phyloP scores from a whole-genome alignment of 1,284 basidiomycete genomes.

The Trichosporon sp. region DNA sequence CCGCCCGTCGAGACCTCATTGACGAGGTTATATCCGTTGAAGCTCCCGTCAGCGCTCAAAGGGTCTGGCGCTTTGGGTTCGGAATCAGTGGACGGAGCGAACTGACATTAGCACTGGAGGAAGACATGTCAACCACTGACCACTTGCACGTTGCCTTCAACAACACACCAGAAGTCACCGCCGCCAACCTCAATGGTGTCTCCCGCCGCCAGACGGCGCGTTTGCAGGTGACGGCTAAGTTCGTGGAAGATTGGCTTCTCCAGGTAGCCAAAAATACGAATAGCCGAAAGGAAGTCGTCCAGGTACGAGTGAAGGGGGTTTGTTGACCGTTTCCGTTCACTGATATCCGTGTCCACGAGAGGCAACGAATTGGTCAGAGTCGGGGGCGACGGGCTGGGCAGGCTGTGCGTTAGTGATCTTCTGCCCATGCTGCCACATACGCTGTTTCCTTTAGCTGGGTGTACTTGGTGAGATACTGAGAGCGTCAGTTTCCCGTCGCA shows the following conservation, averaged over 20 bases:
- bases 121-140: slow-evolving; percentile 22
- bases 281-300: slow-evolving; percentile 89
- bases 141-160: slow-evolving; percentile 68
- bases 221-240: slow-evolving; percentile 86
- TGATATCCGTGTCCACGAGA: slow-evolving; percentile 53
- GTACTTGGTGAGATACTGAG: slow-evolving; percentile 51
- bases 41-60: slow-evolving; percentile 36
- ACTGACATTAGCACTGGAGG: slow-evolving; percentile 44
- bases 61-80: slow-evolving; percentile 24
- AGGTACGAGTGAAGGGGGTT: slow-evolving; percentile 83
- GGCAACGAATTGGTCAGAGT: slow-evolving; percentile 33
- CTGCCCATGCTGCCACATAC: slow-evolving; percentile 24
- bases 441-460: slow-evolving; percentile 81
- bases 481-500: slow-evolving; percentile 47
- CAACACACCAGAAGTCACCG: slow-evolving; percentile 91
- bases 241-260: slow-evolving; percentile 96
- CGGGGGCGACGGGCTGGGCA: slow-evolving; percentile 37
- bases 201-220: slow-evolving; percentile 77
- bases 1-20: slow-evolving; percentile 94
- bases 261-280: slow-evolving; percentile 89
- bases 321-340: slow-evolving; percentile 59
- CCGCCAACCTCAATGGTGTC: slow-evolving; percentile 79
- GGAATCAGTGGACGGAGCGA: slow-evolving; percentile 55
- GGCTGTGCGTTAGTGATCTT: slow-evolving; percentile 8
- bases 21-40: slow-evolving; percentile 87